Evolutionary conservation across 805 yeast genomes (phyloP).

Genomic region (Saccharomycopsis sp.): DNA sequence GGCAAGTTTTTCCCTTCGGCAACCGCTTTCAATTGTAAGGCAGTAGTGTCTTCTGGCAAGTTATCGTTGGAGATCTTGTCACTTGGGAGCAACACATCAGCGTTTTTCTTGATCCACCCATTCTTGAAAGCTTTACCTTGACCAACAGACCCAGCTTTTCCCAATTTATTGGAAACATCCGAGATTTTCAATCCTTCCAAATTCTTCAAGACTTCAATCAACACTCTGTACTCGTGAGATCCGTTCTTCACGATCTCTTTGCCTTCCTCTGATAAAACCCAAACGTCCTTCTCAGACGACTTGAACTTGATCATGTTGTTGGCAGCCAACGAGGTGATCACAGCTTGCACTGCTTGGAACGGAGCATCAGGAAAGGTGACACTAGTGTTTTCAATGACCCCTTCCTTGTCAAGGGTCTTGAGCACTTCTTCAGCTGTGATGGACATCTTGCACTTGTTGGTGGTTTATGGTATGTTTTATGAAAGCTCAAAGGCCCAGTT

Average conservation of each 20-base stretch:
- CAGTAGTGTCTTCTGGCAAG: slow-evolving; percentile 59
- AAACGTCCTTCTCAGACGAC: slow-evolving; percentile 65
- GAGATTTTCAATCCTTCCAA: slow-evolving; percentile 75
- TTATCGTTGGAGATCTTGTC: slow-evolving; percentile 37
- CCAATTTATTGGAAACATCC: slow-evolving; percentile 66
- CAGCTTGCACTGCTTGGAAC: slow-evolving; percentile 52
- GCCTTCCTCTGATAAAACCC: slow-evolving; percentile 76
- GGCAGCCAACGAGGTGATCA: slow-evolving; percentile 77
- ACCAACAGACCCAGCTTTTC: slow-evolving; percentile 81
- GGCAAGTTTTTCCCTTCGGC: slow-evolving; percentile 44
- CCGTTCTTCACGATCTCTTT: slow-evolving; percentile 69
- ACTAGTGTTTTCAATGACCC: slow-evolving; percentile 60
- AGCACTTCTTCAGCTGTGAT: slow-evolving; percentile 33
- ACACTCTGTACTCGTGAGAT: slow-evolving; percentile 80
- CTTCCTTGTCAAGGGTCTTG: slow-evolving; percentile 52
- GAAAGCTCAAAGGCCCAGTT: too few species aligned
- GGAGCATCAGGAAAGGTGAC: slow-evolving; percentile 56
- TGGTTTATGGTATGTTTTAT: too few species aligned
- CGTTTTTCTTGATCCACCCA: slow-evolving; percentile 90
- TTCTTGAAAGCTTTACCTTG: slow-evolving; percentile 97
- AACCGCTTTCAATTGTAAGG: slow-evolving; percentile 51
- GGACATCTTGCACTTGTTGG: slow-evolving; percentile 14
- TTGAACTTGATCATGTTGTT: slow-evolving; percentile 69
- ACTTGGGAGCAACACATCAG: slow-evolving; percentile 61
- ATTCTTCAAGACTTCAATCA: slow-evolving; percentile 61